These are phyloP conservation scores for Castanea crenata DNA, from an alignment of 306 rosid genomes.

Conservation along the genomic window DNA sequence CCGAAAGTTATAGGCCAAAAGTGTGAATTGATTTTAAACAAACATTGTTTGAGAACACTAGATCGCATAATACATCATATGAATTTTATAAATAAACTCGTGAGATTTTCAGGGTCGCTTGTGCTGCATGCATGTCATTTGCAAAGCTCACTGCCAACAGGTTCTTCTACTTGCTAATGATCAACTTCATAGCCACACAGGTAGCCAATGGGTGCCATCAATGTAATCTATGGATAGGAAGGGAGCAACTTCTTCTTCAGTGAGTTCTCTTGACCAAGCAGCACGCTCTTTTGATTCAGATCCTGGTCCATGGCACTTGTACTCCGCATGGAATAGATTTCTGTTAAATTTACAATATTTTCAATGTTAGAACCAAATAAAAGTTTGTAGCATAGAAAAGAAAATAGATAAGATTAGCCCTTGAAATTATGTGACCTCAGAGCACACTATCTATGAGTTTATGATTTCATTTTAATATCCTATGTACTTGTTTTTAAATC, in stretches of 20 bases:
- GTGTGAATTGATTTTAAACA: neutral
- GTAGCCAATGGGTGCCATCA: conserved; percentile 71
- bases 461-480: too few species aligned
- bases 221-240: conserved; percentile 56
- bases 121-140: neutral
- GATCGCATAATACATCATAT: neutral
- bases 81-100: neutral
- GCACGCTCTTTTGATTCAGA: conserved; percentile 30
- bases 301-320: conserved; percentile 69
- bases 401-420: too few species aligned
- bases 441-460: too few species aligned
- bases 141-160: neutral
- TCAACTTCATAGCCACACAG: conserved; percentile 46
- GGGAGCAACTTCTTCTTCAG: conserved; percentile 42
- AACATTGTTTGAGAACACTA: neutral
- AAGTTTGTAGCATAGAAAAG: too few species aligned
- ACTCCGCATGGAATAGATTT: conserved; percentile 60
- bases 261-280: conserved; percentile 59
- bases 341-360: conserved; percentile 30
- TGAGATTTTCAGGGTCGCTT: too few species aligned
- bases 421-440: too few species aligned
- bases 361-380: neutral
- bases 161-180: neutral
- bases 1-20: neutral
- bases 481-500: too few species aligned